phyloP scores from a whole-genome alignment of 2,329 filamentous ascomycete genomes.

The Macrophomina phaseolina region DNA sequence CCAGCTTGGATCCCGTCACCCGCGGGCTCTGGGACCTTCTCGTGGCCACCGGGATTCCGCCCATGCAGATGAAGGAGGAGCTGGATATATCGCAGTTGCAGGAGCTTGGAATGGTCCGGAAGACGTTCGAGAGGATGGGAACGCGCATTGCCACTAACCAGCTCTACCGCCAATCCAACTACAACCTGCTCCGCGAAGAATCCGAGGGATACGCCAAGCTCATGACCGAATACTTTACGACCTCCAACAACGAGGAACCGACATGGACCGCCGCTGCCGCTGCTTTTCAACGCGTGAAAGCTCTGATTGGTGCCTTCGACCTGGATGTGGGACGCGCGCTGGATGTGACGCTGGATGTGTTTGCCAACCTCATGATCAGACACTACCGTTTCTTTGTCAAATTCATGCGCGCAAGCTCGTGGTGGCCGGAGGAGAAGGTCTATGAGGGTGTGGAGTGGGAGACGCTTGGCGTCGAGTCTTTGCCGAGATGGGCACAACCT shows the following conservation, averaged over 20 bases:
- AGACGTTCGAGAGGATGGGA: constrained; percentile 81
- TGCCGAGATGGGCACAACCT: constrained; percentile 88
- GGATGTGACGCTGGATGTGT: constrained; percentile 93
- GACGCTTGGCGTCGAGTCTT: constrained; percentile 63
- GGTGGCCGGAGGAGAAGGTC: constrained; percentile 82
- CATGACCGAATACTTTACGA: constrained; percentile 93
- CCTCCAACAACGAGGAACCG: constrained; percentile 75
- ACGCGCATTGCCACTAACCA: constrained; percentile 92
- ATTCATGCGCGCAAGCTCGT: constrained; percentile 87
- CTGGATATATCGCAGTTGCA: constrained; percentile 81
- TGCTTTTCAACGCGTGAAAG: constrained; percentile 91
- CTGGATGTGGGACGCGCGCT: constrained; percentile 93
- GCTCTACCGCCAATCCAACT: constrained; percentile 94
- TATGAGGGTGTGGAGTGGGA: constrained; percentile 55
- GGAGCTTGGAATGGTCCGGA: constrained; percentile 78
- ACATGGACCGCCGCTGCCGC: constrained; percentile 77
- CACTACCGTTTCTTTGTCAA: constrained; percentile 95
- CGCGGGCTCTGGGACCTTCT: constrained; percentile 70
- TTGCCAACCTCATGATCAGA: constrained; percentile 90
- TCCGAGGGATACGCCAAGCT: constrained; percentile 97
- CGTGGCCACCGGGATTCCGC: constrained; percentile 72
- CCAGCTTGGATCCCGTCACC: constrained; percentile 70
- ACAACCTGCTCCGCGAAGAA: constrained; percentile 93
- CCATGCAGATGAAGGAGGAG: constrained; percentile 75
- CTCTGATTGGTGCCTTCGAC: constrained; percentile 94